Percentiles rank a stretch among this genome's conserved stretches.
Conservation (phyloP, 176 grass and related monocot genomes). For the Oryza glumipatula region DNA sequence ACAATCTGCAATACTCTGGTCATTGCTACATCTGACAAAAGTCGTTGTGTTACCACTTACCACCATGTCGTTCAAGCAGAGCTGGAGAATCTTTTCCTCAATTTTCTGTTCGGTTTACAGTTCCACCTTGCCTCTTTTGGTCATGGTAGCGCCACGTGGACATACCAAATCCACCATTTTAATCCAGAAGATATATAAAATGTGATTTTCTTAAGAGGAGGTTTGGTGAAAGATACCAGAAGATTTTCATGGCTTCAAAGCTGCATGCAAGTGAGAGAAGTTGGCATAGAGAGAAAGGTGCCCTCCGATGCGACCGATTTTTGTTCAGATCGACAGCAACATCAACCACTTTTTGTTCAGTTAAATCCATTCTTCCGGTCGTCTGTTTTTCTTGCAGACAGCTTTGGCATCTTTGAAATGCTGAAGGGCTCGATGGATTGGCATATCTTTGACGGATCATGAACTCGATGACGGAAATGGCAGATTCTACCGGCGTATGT, state of each 20-base stretch:
- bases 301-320: neutral
- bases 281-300: neutral
- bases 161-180: conserved; percentile 9
- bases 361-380: neutral
- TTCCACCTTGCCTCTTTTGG: conserved; percentile 19
- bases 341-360: neutral
- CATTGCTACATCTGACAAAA: conserved; percentile 14
- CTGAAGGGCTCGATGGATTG: neutral
- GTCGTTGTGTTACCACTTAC: neutral
- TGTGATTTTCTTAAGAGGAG: neutral
- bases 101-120: neutral
- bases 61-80: conserved; percentile 7
- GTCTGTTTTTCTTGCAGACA: neutral
- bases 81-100: conserved; percentile 29
- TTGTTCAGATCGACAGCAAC: neutral
- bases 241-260: neutral
- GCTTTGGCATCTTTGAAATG: neutral
- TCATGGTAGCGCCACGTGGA: conserved; percentile 23
- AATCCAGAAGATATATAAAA: neutral
- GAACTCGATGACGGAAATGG: neutral
- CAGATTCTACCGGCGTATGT: neutral
- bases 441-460: conserved; percentile 17
- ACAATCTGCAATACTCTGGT: neutral
- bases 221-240: neutral
- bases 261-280: neutral